Evolutionary conservation across 2,329 filamentous ascomycete genomes (phyloP), one percentile per base, ranked within the genome.

Genomic region (Akanthomyces muscarius): DNA sequence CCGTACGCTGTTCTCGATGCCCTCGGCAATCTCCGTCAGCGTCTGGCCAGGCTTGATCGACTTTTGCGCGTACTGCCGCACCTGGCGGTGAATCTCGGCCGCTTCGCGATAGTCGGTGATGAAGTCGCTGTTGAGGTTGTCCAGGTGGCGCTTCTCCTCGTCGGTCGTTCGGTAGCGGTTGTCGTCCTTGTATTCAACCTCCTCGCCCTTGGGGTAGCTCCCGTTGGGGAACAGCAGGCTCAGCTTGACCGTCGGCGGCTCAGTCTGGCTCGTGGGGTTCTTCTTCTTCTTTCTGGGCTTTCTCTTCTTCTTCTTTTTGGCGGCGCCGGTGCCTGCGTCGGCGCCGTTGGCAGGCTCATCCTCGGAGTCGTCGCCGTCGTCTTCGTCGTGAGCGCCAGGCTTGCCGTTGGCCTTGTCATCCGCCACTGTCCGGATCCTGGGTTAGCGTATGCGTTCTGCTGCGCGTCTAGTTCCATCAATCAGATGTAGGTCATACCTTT

Each of bases 11-110:
- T 94, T 86, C 75, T 96, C 92, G 69, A 96, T 96, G n/a, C 88
- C 89, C 73, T 94, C 88, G 10, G 91, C 90, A 68, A 96, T 94
- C 74, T 92, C 88, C 3, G 88, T 92, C 72, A 96, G 77, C 7
- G 83, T 85, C 81, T 91, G 88, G 54, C 92, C 92, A 0, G 92
- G 92, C 79, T 89, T 89, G 72, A 95, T 90, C 71, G 83, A 88
- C 73, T 88, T 88, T 76, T 91, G 88, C 4, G 90, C 91, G 83
- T 90, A 93, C 74, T 92, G 88, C 57, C 92, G 88, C 63, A 95
- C 91, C 73, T 96, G 90, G 63, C 92, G 87, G 75, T 96, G 92
- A n/a, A 91, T 86, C 77, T 96, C 91, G n/a, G 91, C 90, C 53
- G 86, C 91, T 70, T 93, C 85, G 65, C 92, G 88, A 74, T 93